A percentile compares a stretch with the other conserved stretches of the same genome.
These are phyloP conservation scores for Circinella umbellata DNA, from an alignment of 371 early-diverging fungal genomes.

Conservation along the genomic window DNA sequence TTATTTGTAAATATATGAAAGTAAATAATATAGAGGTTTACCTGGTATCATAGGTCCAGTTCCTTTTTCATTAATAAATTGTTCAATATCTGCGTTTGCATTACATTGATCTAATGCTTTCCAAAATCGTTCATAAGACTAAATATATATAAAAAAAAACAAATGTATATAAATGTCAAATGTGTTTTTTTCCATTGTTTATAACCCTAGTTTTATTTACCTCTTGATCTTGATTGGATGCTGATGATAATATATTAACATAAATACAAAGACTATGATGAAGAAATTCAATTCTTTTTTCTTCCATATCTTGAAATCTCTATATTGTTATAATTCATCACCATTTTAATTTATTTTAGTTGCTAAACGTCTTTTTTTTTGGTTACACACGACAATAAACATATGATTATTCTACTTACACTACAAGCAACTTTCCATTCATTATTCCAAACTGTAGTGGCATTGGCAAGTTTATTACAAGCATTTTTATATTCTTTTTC, in stretches of 20 bases:
- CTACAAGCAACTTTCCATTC: slow-evolving; percentile 73
- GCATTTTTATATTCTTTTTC: slow-evolving; percentile 78
- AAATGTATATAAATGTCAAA: not conserved
- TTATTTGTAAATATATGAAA: too few species aligned
- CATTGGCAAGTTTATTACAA: slow-evolving; percentile 66
- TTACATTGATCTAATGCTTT: slow-evolving; percentile 72
- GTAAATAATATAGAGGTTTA: too few species aligned
- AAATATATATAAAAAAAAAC: not conserved
- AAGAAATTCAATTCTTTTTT: slow-evolving; percentile 86
- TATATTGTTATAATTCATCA: slow-evolving; percentile 18
- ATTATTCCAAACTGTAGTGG: slow-evolving; percentile 72
- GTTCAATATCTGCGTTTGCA: slow-evolving; percentile 70
- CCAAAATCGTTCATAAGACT: slow-evolving; percentile 81
- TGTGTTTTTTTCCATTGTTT: too few species aligned
- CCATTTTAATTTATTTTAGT: not conserved
- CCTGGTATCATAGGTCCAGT: slow-evolving; percentile 75
- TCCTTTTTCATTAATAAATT: slow-evolving; percentile 70
- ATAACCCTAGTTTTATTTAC: slow-evolving; percentile 31
- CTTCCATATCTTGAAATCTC: slow-evolving; percentile 87
- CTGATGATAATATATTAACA: slow-evolving; percentile 82
- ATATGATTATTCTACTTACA: slow-evolving; percentile 56
- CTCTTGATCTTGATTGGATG: slow-evolving; percentile 90
- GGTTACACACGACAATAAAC: too few species aligned
- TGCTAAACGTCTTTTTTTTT: too few species aligned
- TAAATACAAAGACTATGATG: slow-evolving; percentile 82